Evolutionary conservation across 441 rosid genomes (phyloP).

Genomic region (Pelargonium fulgidum): DNA sequence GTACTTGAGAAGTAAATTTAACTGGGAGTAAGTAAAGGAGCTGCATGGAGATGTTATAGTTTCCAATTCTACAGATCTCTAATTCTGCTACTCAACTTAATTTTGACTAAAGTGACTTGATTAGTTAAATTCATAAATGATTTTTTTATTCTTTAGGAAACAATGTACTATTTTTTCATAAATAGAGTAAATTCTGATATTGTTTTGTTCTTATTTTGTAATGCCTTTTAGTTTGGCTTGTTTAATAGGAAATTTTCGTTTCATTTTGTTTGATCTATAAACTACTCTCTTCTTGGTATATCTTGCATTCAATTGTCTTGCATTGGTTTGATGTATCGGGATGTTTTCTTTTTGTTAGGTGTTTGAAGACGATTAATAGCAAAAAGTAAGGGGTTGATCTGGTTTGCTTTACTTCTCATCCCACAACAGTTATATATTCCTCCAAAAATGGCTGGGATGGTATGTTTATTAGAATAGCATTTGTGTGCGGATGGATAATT

Average conservation of each 20-base stretch:
- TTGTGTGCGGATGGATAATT: not conserved
- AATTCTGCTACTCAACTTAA: not conserved
- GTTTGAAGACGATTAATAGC: conserved; percentile 93
- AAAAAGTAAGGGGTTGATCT: conserved; percentile 95
- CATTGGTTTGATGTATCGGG: too few species aligned
- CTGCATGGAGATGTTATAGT: not conserved
- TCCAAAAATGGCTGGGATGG: conserved; percentile 99
- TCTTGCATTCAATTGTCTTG: not conserved
- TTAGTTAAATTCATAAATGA: not conserved
- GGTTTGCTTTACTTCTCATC: conserved; percentile 87
- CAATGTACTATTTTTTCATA: not conserved
- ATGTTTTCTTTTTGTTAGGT: conserved; percentile 32
- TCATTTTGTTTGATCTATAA: conserved; percentile 1
- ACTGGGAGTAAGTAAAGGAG: not conserved
- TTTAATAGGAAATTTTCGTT: not conserved
- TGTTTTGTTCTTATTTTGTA: not conserved
- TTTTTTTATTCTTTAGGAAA: not conserved
- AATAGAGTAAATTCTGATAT: not conserved
- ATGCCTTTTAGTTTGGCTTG: not conserved
- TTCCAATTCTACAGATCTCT: not conserved
- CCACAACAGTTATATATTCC: conserved; percentile 88
- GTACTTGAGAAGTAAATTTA: not conserved
- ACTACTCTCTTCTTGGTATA: not conserved
- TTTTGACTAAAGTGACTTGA: not conserved
- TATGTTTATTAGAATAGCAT: conserved; percentile 25